Conservation (phyloP, 345 rosid species). For the Rubroshorea leprosula region DNA sequence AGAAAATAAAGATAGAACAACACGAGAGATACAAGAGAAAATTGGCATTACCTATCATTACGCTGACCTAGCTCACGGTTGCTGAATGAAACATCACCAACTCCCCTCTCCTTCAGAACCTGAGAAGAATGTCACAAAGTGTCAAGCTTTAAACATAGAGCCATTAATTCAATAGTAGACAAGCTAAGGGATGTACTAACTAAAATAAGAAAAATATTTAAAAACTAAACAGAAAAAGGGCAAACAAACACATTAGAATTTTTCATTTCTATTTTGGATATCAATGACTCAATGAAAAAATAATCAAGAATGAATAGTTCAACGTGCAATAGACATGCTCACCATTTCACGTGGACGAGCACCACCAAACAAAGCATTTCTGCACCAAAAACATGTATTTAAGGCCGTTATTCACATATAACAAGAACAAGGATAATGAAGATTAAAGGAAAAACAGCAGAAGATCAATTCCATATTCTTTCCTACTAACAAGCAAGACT, state of each 20-base stretch:
- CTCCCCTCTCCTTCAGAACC: constrained; percentile 72
- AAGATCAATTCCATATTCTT: background rate
- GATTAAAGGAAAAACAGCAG: background rate
- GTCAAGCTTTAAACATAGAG: background rate
- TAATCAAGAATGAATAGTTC: constrained; percentile 9
- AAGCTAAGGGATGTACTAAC: background rate
- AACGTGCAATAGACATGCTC: constrained; percentile 24
- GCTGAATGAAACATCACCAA: constrained; percentile 38
- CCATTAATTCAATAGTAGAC: background rate
- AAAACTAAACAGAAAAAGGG: background rate
- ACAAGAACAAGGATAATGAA: background rate
- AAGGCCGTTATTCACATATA: constrained; percentile 1
- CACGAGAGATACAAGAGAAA: no score
- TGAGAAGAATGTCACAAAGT: constrained; percentile 18
- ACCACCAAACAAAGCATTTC: constrained; percentile 71
- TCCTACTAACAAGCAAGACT: no score
- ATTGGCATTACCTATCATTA: constrained; percentile 43
- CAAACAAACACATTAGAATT: background rate
- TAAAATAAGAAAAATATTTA: background rate
- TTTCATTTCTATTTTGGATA: background rate
- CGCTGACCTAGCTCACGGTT: constrained; percentile 36
- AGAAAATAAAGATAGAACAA: background rate
- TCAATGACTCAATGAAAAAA: background rate
- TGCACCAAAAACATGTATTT: constrained; percentile 32
- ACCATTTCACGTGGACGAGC: constrained; percentile 85